Base-by-base conservation (phyloP, 1,139 yeast species). In the Sporopachydermia cereana region DNA sequence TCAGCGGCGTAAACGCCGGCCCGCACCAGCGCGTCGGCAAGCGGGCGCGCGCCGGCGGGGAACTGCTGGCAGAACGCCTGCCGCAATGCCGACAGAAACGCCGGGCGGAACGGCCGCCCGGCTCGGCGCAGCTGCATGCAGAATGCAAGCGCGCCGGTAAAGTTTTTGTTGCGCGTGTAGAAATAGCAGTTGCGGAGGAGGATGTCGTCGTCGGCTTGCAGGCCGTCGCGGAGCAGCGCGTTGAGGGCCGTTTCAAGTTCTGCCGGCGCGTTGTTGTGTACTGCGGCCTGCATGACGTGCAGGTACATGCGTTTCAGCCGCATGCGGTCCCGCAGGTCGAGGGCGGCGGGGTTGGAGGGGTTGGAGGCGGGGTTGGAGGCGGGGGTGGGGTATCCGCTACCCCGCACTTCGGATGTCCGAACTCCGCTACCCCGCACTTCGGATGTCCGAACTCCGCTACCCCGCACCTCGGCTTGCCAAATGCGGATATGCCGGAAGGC, bases 231-330 rank as follows among this genome's bases (percentile, higher is more conserved):
- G 9, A 20, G 20, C 20, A 16, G 22, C 22, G 9, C 9, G 9
- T 34, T n/a, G 20, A 34, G 9, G 17, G 39, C 22, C 9, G 18
- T 7, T 7, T 34, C 9, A 7, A 34, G 17, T 7, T 5, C 39
- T 21, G 48, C 51, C 2, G 45, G 45, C n/a, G 9, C n/a, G 21
- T 39, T 39, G 16, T 14, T 9, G 17, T 39, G 17, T n/a, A 39
- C 42, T 5, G 42, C 42, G n/a, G 12, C 29, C 5, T 39, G n/a
- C 24, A 39, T 22, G 21, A 34, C 17, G 5, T 12, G 9, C 17
- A 34, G 17, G 30, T 27, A 27, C 30, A 27, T 27, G n/a, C n/a
- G 12, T n/a, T 27, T 27, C 30, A 27, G 30, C 30, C 30, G 12
- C 30, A 27, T 12, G 14, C n/a, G 30, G n/a, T 27, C 30, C n/a